A percentile compares a stretch with the other conserved stretches of the same genome.
Evolutionary conservation across 2,329 filamentous ascomycete genomes (phyloP).

Genomic region (Lachnellula subtilissima): DNA sequence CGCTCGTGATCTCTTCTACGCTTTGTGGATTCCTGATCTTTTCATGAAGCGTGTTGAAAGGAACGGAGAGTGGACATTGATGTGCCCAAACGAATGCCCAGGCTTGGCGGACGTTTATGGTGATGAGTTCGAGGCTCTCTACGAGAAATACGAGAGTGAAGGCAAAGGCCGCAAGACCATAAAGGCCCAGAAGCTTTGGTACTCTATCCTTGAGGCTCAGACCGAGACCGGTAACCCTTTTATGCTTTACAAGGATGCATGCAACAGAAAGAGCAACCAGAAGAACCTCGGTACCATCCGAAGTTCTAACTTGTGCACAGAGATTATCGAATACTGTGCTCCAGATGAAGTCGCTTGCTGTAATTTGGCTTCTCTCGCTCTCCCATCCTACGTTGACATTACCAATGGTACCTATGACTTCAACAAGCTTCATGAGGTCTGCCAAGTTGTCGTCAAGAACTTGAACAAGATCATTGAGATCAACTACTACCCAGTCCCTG

Average conservation of each 20-base stretch:
- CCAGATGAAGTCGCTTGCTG: constrained; percentile 98
- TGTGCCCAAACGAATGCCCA: constrained; percentile 96
- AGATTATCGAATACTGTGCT: constrained; percentile 95
- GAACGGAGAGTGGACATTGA: constrained; percentile 94
- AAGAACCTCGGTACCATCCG: constrained; percentile 99
- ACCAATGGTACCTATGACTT: constrained; percentile 85
- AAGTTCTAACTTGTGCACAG: constrained; percentile 97
- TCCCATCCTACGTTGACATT: constrained; percentile 88
- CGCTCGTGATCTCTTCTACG: constrained; percentile 94
- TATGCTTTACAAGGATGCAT: constrained; percentile 99
- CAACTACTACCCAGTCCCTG: constrained; percentile 96
- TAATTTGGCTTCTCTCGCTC: constrained; percentile 90
- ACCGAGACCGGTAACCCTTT: constrained; percentile 99
- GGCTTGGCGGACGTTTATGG: constrained; percentile 95
- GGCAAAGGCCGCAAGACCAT: constrained; percentile 85
- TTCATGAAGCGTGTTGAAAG: constrained; percentile 99
- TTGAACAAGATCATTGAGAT: constrained; percentile 97
- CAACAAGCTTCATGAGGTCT: constrained; percentile 91
- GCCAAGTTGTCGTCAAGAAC: constrained; percentile 87
- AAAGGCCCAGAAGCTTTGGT: constrained; percentile 99
- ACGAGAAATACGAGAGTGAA: constrained; percentile 86
- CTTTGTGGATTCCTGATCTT: constrained; percentile 95
- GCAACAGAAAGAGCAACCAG: constrained; percentile 99
- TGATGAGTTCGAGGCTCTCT: constrained; percentile 93
- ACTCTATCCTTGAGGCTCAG: constrained; percentile 95